Evolutionary conservation across 108 stramenopile genomes (phyloP).

Genomic region (Phaeodactylum tricornutum): DNA sequence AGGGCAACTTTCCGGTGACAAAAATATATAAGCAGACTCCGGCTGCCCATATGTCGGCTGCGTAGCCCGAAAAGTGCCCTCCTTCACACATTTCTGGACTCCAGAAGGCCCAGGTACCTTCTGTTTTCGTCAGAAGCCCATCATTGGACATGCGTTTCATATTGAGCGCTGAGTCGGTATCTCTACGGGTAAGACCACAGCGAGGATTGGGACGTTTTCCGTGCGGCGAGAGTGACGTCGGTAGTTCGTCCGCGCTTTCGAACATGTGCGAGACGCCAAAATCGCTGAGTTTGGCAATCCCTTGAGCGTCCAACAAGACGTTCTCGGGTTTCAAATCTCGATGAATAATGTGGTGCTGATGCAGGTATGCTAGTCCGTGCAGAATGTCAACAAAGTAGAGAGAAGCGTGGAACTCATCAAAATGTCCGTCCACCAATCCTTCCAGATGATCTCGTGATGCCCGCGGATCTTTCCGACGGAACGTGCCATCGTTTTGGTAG

Average conservation of each 20-base stretch:
- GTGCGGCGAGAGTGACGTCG: neutral
- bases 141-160: conserved; percentile 42
- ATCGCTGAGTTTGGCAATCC: conserved; percentile 73
- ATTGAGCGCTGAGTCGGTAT: conserved; percentile 43
- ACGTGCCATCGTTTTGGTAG: conserved; percentile 57
- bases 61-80: conserved; percentile 62
- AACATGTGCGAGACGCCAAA: conserved; percentile 88
- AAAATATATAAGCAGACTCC: conserved; percentile 86
- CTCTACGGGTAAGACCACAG: conserved; percentile 21
- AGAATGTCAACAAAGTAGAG: conserved; percentile 81
- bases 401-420: conserved; percentile 63
- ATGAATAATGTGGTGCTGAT: conserved; percentile 75
- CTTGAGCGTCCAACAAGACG: conserved; percentile 53
- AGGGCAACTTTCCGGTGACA: conserved; percentile 71
- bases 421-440: conserved; percentile 55
- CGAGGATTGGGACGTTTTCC: neutral
- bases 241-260: conserved; percentile 39
- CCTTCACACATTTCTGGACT: conserved; percentile 75
- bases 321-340: conserved; percentile 85
- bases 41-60: conserved; percentile 88
- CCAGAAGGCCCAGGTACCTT: conserved; percentile 88
- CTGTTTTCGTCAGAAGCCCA: conserved; percentile 72
- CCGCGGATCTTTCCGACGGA: conserved; percentile 25
- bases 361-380: conserved; percentile 82
- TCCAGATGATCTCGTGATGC: conserved; percentile 10